These are phyloP conservation scores for Daldinia caldariorum DNA, from an alignment of 495 filamentous ascomycete genomes.

Conservation along the genomic window DNA sequence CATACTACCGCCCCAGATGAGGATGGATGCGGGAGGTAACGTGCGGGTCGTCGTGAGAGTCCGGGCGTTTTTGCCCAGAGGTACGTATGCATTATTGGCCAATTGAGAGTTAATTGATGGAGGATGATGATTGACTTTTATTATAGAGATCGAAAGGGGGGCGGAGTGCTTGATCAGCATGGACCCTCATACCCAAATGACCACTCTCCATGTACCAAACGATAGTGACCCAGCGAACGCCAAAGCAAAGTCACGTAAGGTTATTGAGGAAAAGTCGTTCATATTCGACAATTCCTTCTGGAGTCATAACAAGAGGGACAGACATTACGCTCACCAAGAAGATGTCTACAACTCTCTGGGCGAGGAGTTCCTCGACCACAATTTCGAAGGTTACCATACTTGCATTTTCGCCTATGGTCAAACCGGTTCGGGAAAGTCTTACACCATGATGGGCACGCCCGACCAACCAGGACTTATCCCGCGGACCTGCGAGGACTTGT, in stretches of 20 bases:
- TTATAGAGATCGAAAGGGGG: conserved; percentile 77
- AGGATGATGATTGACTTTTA: neutral
- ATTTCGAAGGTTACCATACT: conserved; percentile 99
- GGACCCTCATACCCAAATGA: conserved; percentile 85
- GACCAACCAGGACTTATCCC: conserved; percentile 90
- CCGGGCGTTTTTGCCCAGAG: conserved; percentile 86
- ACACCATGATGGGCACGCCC: conserved; percentile 98
- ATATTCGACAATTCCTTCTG: conserved; percentile 98
- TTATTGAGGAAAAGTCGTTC: conserved; percentile 87
- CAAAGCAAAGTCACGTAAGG: conserved; percentile 75
- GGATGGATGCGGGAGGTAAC: conserved; percentile 76
- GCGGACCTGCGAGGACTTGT: conserved; percentile 95
- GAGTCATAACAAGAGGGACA: conserved; percentile 80
- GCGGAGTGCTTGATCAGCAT: conserved; percentile 89
- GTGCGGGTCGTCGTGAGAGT: conserved; percentile 95
- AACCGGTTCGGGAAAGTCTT: conserved; percentile 96
- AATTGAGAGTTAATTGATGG: neutral
- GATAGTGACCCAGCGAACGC: conserved; percentile 71
- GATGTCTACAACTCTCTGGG: conserved; percentile 95
- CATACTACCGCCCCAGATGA: conserved; percentile 59
- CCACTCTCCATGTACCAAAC: conserved; percentile 76
- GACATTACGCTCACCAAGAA: conserved; percentile 72
- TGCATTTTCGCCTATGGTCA: conserved; percentile 99
- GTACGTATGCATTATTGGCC: conserved; percentile 59
- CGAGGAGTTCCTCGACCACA: conserved; percentile 98